A percentile compares a stretch with the other conserved stretches of the same genome.
Conservation (phyloP, 1,284 basidiomycete genomes). For the Leccinum fallax region DNA sequence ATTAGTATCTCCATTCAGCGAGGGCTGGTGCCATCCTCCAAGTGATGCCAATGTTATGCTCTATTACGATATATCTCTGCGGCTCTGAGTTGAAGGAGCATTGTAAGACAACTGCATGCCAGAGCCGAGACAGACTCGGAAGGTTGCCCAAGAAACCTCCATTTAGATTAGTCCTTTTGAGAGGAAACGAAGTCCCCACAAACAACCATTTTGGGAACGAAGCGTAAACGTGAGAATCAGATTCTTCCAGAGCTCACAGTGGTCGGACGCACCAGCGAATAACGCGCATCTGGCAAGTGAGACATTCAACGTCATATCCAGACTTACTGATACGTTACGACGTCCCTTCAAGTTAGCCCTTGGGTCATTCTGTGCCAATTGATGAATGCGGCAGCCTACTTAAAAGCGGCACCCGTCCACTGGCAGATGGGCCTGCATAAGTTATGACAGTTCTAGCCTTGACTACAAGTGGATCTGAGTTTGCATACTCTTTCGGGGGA, state of each 20-base stretch:
- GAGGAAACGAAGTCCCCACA: too few species aligned
- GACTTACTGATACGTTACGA: background rate
- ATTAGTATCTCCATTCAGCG: background rate
- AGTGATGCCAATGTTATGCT: background rate
- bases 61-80: too few species aligned
- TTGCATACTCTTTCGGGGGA: background rate
- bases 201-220: too few species aligned
- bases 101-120: background rate
- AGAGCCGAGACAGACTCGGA: too few species aligned
- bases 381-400: background rate
- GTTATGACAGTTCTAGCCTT: background rate
- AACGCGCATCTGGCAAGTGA: background rate
- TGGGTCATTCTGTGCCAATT: background rate
- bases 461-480: slow-evolving; percentile 4
- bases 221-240: background rate
- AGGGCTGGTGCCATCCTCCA: background rate
- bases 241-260: background rate
- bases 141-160: too few species aligned
- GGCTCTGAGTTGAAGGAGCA: background rate
- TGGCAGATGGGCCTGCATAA: background rate
- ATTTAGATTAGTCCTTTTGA: too few species aligned
- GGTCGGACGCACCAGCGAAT: background rate
- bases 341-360: background rate
- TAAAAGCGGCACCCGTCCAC: background rate
- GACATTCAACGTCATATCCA: background rate